Evolutionary conservation across 2,329 filamentous ascomycete genomes (phyloP), one percentile per base, ranked within the genome.

Genomic region (Fusarium ambrosium): DNA sequence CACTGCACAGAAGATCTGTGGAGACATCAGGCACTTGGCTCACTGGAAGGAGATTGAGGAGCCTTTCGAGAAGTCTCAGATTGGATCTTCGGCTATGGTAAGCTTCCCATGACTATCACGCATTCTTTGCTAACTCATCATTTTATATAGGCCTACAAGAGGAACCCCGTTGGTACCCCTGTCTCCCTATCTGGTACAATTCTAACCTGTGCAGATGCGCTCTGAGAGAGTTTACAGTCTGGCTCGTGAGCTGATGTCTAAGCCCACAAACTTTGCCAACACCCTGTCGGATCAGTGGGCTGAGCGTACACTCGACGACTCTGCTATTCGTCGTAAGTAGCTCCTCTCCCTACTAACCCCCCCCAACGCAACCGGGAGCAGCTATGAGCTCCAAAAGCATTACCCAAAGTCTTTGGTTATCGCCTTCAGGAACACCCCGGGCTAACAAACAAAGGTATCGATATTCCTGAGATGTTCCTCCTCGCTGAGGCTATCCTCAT

Each of bases 21-120:
- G 89, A 56, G 93, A 96, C 78, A 93, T 97, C 75, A 88, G 93
- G 59, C 92, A 94, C 80, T 86, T 96, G 58, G 92, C 92, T 7
- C 87, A 89, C 79, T 89, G 91, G 84, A 97, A 98, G 87, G 94
- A 97, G 83, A 86, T 97, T 68, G 95, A 97, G 80, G 94, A 95
- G 86, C 94, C 94, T 0, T 94, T 95, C 77, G 93, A 71, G 78
- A 63, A 62, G 43, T 69, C 43, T 45, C 53, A 45, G 22, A 41
- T 48, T 29, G 61, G 61, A 55, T 63, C 60, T 34, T 48, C 39
- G 29, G 60, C 60, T 4, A 62, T 62, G 60, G 59, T 22, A 10
- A 45, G 59, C 24, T 27, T 4, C 51, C 27, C 5, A 48, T 11
- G 22, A 48, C 16, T 48, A 27, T 6, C 22, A 27, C 18, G 8